These are phyloP conservation scores for Elaeis guineensis DNA, from an alignment of 176 grass and related monocot genomes.

Conservation along the genomic window DNA sequence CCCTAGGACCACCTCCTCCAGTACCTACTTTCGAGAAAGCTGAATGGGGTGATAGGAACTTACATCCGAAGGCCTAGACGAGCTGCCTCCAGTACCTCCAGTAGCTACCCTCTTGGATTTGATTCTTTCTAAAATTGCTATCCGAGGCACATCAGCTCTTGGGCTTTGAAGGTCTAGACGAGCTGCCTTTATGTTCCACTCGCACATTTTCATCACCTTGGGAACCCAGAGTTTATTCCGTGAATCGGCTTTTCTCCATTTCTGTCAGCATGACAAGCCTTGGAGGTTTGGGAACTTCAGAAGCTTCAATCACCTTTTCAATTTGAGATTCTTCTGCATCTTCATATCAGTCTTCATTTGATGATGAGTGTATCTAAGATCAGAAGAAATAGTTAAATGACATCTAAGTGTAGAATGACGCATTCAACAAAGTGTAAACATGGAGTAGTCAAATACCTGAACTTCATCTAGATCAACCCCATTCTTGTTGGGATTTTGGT, in stretches of 20 bases:
- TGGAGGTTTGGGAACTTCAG: constrained; percentile 10
- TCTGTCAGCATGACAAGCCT: constrained; percentile 20
- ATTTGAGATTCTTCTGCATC: constrained; percentile 21
- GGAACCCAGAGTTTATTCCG: not conserved
- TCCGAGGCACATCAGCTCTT: constrained; percentile 22
- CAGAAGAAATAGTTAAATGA: not conserved
- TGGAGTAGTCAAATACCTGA: constrained; percentile 19
- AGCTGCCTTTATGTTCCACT: constrained; percentile 26
- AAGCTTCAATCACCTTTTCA: not conserved
- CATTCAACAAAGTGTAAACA: no score
- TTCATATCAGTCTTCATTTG: constrained; percentile 61
- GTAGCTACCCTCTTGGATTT: constrained; percentile 66
- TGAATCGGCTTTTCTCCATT: constrained; percentile 7
- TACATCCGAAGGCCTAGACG: no score
- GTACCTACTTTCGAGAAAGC: constrained; percentile 75
- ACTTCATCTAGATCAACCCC: constrained; percentile 27
- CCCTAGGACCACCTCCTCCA: constrained; percentile 76
- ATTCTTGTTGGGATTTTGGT: no score
- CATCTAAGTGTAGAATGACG: no score
- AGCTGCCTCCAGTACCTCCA: no score
- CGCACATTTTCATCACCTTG: constrained; percentile 4
- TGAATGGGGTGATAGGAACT: no score
- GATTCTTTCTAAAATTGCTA: constrained; percentile 66
- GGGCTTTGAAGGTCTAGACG: constrained; percentile 57
- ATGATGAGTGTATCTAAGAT: constrained; percentile 39